Evolutionary conservation across 2,329 filamentous ascomycete species (phyloP), one percentile per base, ranked within the genome.

Genomic region (Colletotrichum paranaense): DNA sequence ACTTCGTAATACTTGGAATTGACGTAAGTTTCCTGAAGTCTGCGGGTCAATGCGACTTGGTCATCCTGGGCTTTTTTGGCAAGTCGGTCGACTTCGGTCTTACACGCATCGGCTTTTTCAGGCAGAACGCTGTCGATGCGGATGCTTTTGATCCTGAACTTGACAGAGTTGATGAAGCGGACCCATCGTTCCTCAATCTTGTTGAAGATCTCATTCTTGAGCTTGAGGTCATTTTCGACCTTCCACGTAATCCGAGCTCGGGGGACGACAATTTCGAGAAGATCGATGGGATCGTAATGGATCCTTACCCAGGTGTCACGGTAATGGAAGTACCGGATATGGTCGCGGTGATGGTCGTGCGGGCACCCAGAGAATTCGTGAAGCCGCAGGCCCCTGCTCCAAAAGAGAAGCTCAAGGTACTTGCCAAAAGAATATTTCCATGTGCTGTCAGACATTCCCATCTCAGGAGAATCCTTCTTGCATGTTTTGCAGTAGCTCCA

Each of bases 351-450:
- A 71, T 98, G 92, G 80, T 99, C 96, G 80, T 99, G 97, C 19
- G 94, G 90, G 80, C 97, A 99, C 65, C 82, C 85, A 49, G 94
- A 87, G 32, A 92, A 91, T 58, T 92, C 91, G 76, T 90, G 92
- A 77, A 92, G 91, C 79, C 92, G 93, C 62, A 98, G 85, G 49
- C 94, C 93, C 55, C 91, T 93, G 79, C 95, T 96, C 95, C 96
- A 99, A 82, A 98, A 98, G 2, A 95, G 95, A 22, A 99, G 87
- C 82, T 99, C 97, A n/a, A 99, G 87, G 79, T 98, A 99, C 82
- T 99, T 99, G 12, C 95, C 97, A 79, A 99, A 97, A 0, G 97
- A 99, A 81, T 99, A 99, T 81, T 97, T 98, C 94, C 95, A 99
- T 0, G 95, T 97, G 78, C 92, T 95, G 69, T 95, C 92, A 1